Conservation (phyloP, 1,284 basidiomycete genomes). For the Rhizoctonia solani region DNA sequence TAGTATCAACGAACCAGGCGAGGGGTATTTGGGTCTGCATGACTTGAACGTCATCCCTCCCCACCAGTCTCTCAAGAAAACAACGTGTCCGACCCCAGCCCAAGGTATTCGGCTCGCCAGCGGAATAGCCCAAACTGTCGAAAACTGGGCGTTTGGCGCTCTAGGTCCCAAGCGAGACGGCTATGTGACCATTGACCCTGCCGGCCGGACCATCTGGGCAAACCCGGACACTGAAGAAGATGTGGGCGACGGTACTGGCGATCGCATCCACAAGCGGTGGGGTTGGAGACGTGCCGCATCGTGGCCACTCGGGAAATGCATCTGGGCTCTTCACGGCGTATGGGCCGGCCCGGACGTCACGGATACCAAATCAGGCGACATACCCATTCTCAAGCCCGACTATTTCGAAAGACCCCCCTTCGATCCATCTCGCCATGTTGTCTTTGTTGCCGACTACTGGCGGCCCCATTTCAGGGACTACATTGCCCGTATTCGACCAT, state of each 20-base stretch:
- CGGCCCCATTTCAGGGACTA: slow-evolving; percentile 74
- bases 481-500: slow-evolving; percentile 63
- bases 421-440: slow-evolving; percentile 51
- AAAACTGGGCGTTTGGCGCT: slow-evolving; percentile 79
- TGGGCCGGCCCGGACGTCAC: slow-evolving; percentile 75
- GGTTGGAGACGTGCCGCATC: slow-evolving; percentile 77
- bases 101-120: slow-evolving; percentile 87
- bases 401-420: slow-evolving; percentile 70
- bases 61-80: slow-evolving; percentile 79
- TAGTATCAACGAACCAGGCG: slow-evolving; percentile 91
- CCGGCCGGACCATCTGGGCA: slow-evolving; percentile 75
- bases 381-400: slow-evolving; percentile 63
- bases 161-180: slow-evolving; percentile 81
- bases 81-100: slow-evolving; percentile 82
- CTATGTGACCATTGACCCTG: slow-evolving; percentile 79
- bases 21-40: slow-evolving; percentile 79
- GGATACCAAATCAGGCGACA: slow-evolving; percentile 42
- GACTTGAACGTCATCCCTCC: slow-evolving; percentile 71
- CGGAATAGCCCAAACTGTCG: slow-evolving; percentile 83
- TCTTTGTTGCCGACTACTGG: slow-evolving; percentile 86
- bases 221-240: slow-evolving; percentile 50
- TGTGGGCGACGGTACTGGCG: slow-evolving; percentile 14
- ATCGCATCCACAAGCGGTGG: slow-evolving; percentile 52
- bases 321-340: slow-evolving; percentile 93
- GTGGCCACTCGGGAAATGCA: slow-evolving; percentile 85